These are phyloP conservation scores for Tephrocybe sp. DNA, from an alignment of 768 basidiomycete genomes.

Conservation along the genomic window DNA sequence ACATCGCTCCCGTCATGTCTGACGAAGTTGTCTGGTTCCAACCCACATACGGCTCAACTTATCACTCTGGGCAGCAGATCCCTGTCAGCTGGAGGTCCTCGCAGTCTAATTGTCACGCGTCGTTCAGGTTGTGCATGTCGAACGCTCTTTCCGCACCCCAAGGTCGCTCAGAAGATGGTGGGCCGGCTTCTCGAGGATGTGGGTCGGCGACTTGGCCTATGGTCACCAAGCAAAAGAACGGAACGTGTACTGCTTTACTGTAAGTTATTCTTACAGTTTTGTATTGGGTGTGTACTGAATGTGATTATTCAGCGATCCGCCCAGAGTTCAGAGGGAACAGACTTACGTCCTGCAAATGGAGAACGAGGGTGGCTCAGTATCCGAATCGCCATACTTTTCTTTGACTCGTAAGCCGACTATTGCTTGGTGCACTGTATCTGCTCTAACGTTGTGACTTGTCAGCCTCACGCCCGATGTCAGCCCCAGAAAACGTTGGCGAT, in stretches of 20 bases:
- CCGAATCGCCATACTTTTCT: constrained; percentile 24
- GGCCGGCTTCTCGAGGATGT: constrained; percentile 13
- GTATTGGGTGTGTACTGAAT: neutral
- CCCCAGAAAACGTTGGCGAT: neutral
- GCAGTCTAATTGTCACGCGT: constrained; percentile 10
- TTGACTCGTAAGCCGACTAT: constrained; percentile 22
- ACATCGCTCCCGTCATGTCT: neutral
- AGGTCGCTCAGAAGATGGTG: constrained; percentile 1
- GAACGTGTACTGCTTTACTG: constrained; percentile 23
- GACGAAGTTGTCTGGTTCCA: constrained; percentile 12
- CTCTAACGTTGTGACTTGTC: neutral
- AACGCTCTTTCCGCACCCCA: neutral
- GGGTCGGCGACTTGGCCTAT: constrained; percentile 21
- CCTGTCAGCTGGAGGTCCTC: constrained; percentile 18
- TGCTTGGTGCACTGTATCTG: neutral
- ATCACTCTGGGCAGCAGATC: constrained; percentile 17
- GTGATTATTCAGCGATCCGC: constrained; percentile 7
- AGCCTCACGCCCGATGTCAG: constrained; percentile 4
- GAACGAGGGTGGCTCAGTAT: constrained; percentile 23
- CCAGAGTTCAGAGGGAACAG: neutral
- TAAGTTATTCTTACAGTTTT: constrained; percentile 11
- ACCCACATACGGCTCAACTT: constrained; percentile 10
- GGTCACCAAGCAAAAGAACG: constrained; percentile 17
- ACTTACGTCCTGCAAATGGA: constrained; percentile 15
- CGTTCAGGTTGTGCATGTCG: constrained; percentile 19